phyloP scores from a whole-genome alignment of 208 protist genomes.

The Trypanosoma avium region DNA sequence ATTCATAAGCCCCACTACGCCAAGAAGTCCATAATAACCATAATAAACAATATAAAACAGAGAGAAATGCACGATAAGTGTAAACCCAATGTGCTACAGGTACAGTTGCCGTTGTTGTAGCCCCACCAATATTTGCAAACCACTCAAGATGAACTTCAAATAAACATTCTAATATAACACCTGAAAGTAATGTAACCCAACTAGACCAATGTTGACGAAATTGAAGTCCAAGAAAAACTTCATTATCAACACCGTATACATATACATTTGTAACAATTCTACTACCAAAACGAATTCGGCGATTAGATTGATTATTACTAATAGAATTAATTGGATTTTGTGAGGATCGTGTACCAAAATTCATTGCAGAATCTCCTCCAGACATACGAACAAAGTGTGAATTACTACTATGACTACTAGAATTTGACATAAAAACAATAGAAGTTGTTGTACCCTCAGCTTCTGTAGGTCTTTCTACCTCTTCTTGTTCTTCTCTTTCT shows the following conservation, averaged over 20 bases:
- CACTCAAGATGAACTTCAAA: conserved; percentile 27
- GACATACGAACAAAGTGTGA: too few relatives aligned
- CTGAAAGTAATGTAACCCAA: conserved; percentile 19
- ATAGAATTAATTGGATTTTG: too few relatives aligned
- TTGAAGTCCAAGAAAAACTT: conserved; percentile 17
- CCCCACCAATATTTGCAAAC: conserved; percentile 14
- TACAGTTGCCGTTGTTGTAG: conserved; percentile 1
- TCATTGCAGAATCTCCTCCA: too few relatives aligned
- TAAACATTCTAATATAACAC: conserved; percentile 20
- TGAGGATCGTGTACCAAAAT: too few relatives aligned
- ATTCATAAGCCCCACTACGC: not conserved
- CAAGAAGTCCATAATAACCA: not conserved
- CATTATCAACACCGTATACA: conserved; percentile 20
- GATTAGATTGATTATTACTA: not conserved
- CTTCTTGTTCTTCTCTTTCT: too few relatives aligned
- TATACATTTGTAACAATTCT: conserved; percentile 18
- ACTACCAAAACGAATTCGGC: conserved; percentile 26
- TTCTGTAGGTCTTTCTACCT: too few relatives aligned
- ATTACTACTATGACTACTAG: too few relatives aligned
- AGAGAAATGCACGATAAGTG: conserved; percentile 14
- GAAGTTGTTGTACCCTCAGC: too few relatives aligned
- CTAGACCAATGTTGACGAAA: conserved; percentile 26
- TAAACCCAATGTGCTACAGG: conserved; percentile 25
- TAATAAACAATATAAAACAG: conserved; percentile 2
- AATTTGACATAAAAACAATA: too few relatives aligned